Base-by-base conservation (phyloP, 2,329 filamentous ascomycete genomes). In the Plectosphaerella cucumerina region DNA sequence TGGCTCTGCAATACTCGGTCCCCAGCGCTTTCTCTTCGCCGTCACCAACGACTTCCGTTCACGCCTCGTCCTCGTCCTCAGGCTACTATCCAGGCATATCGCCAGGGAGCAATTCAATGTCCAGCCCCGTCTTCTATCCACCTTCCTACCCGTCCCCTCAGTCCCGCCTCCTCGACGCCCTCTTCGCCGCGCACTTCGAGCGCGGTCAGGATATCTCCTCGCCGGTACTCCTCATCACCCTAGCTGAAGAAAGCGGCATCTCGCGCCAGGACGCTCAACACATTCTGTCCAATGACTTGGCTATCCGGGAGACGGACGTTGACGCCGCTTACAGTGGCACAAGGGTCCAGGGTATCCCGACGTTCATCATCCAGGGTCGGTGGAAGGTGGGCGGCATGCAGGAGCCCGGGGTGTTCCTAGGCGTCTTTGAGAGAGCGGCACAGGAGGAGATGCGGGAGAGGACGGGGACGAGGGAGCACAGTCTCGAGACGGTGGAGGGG, bases 361-460 rank as follows among this genome's bases (percentile, higher is more conserved):
- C 86, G 58, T 89, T 89, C 60, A 84, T 83, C 2, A 77, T 93
- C 47, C 86, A 90, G 62, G 81, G 77, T 1, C 72, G 73, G 60
- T 90, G 82, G 66, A 78, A 84, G 56, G 74, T 93, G 17, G 83
- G 85, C 9, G 89, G 89, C 1, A 87, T 85, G 50, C 86, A 92
- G 71, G 81, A 85, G 53, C 73, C 80, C 3, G 74, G 75, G 43
- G 76, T 84, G 1, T 90, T 91, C 64, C 70, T 85, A 59, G 74
- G 80, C 54, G 65, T 87, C 35, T 91, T 93, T 68, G 78, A 85
- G 56, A 73, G 77, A 62, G 72, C 87, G 17, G 51, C 58, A 37
- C 53, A 37, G 3, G 55, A 57, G 48, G 42, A 35, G 44, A 34
- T 4, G 45, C 22, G 22, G 17, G 20, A n/a, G n/a, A n/a, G n/a